phyloP scores from a whole-genome alignment of 2,329 filamentous ascomycete species.

The Byssochlamys sp. region DNA sequence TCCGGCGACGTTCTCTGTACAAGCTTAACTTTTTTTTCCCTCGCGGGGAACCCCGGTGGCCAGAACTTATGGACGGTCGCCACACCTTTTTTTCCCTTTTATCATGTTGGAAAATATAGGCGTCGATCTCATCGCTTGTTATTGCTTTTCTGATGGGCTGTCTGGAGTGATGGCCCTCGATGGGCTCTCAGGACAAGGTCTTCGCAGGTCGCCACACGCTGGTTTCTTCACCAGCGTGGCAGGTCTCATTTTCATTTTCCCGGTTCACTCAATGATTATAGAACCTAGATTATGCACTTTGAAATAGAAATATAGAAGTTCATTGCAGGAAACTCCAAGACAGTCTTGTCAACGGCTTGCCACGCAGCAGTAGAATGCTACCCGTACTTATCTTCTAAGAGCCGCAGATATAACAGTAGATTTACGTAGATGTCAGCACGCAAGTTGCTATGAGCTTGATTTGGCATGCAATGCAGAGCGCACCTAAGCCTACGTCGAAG shows the following conservation, averaged over 20 bases:
- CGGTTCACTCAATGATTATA: background rate
- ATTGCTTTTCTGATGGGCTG: background rate
- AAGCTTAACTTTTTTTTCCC: background rate
- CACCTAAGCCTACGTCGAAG: background rate
- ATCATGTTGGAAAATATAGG: background rate
- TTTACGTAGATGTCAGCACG: too few species aligned
- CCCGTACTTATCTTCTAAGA: too few species aligned
- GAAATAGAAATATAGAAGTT: background rate
- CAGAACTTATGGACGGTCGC: background rate
- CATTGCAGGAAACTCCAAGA: background rate
- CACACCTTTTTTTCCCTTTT: background rate
- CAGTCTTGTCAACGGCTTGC: too few species aligned
- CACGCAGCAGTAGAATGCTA: too few species aligned
- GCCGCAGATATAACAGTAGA: too few species aligned
- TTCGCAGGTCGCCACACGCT: background rate
- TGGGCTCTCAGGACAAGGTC: too few species aligned
- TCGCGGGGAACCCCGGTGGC: background rate
- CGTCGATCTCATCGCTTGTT: background rate
- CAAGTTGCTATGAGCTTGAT: background rate
- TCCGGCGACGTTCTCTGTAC: background rate
- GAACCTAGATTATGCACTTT: background rate
- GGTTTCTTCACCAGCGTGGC: background rate
- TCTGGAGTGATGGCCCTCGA: background rate
- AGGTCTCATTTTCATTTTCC: background rate
- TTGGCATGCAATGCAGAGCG: background rate